A percentile compares a stretch with the other conserved stretches of the same genome.
These are phyloP conservation scores for Myxozyma geophila DNA, from an alignment of 805 yeast genomes.

Conservation along the genomic window DNA sequence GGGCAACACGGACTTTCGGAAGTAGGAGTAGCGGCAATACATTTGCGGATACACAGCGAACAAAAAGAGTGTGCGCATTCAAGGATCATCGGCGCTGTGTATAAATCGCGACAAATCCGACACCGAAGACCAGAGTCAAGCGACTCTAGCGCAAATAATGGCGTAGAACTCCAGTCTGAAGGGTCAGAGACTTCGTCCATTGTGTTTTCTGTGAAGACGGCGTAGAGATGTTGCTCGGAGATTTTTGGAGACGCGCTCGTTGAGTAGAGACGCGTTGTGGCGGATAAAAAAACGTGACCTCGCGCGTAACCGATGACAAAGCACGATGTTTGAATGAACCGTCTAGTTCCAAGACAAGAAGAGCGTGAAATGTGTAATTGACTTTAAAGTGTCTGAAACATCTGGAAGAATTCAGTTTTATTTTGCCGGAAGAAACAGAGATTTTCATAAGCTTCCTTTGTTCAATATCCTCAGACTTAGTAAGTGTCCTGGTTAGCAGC, in stretches of 20 bases:
- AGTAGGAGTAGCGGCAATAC: slow-evolving; percentile 52
- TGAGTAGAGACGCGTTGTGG: slow-evolving; percentile 7
- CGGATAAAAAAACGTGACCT: neutral
- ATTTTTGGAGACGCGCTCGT: neutral
- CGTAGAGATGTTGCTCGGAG: neutral
- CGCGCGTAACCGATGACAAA: neutral
- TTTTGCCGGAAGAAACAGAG: too few relatives aligned
- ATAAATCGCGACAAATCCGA: slow-evolving; percentile 83
- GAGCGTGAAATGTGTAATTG: too few relatives aligned
- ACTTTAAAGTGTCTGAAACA: too few relatives aligned
- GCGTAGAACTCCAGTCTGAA: slow-evolving; percentile 65
- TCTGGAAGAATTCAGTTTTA: too few relatives aligned
- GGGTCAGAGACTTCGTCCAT: slow-evolving; percentile 56
- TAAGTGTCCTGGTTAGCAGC: too few relatives aligned
- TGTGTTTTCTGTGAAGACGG: neutral
- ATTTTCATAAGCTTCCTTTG: too few relatives aligned
- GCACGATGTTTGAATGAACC: too few relatives aligned
- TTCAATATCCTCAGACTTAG: too few relatives aligned
- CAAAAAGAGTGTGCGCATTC: slow-evolving; percentile 90
- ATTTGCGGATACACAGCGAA: slow-evolving; percentile 79
- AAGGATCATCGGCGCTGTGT: slow-evolving; percentile 82
- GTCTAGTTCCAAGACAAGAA: too few relatives aligned
- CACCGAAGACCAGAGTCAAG: slow-evolving; percentile 78
- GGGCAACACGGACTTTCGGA: slow-evolving; percentile 66
- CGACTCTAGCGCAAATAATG: slow-evolving; percentile 59